Conservation (phyloP, 1,284 basidiomycete species). For the Ustilago hordei region DNA sequence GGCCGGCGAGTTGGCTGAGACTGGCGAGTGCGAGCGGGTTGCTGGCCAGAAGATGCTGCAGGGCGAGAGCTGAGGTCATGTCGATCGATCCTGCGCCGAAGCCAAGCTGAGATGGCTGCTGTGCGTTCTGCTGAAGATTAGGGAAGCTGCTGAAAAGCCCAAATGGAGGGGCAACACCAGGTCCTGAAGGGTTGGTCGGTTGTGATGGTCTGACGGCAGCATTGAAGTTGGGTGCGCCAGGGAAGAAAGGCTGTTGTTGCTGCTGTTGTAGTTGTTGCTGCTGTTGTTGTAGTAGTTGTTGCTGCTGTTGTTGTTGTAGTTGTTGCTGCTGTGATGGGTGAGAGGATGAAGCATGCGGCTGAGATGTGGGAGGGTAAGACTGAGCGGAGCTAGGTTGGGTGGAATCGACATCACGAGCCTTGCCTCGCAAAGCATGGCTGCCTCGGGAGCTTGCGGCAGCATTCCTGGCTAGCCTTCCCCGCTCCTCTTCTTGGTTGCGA, state of each 20-base stretch:
- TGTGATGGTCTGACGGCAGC: slow-evolving; percentile 30
- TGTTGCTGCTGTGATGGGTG: slow-evolving; percentile 31
- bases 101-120: slow-evolving; percentile 27
- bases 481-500: slow-evolving; percentile 56
- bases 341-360: slow-evolving; percentile 20
- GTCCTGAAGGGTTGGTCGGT: slow-evolving; percentile 32
- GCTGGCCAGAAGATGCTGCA: slow-evolving; percentile 64
- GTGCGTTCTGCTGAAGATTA: slow-evolving; percentile 29
- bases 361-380: slow-evolving; percentile 31
- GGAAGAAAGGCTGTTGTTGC: slow-evolving; percentile 31
- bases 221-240: slow-evolving; percentile 37
- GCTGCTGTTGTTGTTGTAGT: slow-evolving; percentile 27
- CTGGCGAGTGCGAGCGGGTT: slow-evolving; percentile 62
- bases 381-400: slow-evolving; percentile 23
- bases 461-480: slow-evolving; percentile 48
- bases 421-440: slow-evolving; percentile 45
- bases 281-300: not conserved
- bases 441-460: slow-evolving; percentile 52
- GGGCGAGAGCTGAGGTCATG: slow-evolving; percentile 65
- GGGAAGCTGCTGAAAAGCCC: slow-evolving; percentile 38
- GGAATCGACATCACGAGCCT: slow-evolving; percentile 41
- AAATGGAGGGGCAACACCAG: slow-evolving; percentile 25
- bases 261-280: slow-evolving; percentile 24
- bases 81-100: slow-evolving; percentile 48
- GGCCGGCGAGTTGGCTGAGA: slow-evolving; percentile 47